Conservation (phyloP, 768 basidiomycete species). For the Postia placenta region DNA sequence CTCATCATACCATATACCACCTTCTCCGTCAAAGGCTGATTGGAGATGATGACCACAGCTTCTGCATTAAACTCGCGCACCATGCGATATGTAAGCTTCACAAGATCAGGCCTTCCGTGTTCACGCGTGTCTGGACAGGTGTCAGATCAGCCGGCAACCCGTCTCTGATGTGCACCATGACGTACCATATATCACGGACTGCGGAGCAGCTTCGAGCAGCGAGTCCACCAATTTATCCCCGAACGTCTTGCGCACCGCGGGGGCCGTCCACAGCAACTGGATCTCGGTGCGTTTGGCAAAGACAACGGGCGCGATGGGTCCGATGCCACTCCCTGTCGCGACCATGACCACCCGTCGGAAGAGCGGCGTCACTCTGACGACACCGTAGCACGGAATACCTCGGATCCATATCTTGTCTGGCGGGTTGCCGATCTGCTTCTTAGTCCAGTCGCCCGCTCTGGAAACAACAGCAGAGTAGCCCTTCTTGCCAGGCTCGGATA, state of each 20-base stretch:
- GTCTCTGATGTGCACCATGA: not conserved
- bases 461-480: slow-evolving; percentile 23
- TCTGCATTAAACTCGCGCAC: slow-evolving; percentile 27
- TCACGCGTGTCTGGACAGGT: slow-evolving; percentile 18
- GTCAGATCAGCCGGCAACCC: not conserved
- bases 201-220: slow-evolving; percentile 41
- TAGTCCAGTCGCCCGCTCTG: slow-evolving; percentile 53
- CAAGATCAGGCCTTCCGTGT: slow-evolving; percentile 27
- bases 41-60: slow-evolving; percentile 53
- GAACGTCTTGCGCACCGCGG: slow-evolving; percentile 51
- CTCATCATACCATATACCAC: slow-evolving; percentile 53
- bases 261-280: slow-evolving; percentile 51
- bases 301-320: slow-evolving; percentile 47
- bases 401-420: slow-evolving; percentile 51
- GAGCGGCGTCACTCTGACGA: slow-evolving; percentile 44
- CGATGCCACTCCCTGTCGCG: slow-evolving; percentile 52
- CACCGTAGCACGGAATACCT: slow-evolving; percentile 46
- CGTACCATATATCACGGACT: slow-evolving; percentile 47
- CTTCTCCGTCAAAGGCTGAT: slow-evolving; percentile 40
- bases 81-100: slow-evolving; percentile 24
- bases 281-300: slow-evolving; percentile 41
- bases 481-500: slow-evolving; percentile 29
- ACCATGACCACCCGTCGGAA: slow-evolving; percentile 49
- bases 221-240: slow-evolving; percentile 51
- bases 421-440: slow-evolving; percentile 40